Base-by-base conservation (phyloP, 305 asterid species). In the Caryopteris hybrid region DNA sequence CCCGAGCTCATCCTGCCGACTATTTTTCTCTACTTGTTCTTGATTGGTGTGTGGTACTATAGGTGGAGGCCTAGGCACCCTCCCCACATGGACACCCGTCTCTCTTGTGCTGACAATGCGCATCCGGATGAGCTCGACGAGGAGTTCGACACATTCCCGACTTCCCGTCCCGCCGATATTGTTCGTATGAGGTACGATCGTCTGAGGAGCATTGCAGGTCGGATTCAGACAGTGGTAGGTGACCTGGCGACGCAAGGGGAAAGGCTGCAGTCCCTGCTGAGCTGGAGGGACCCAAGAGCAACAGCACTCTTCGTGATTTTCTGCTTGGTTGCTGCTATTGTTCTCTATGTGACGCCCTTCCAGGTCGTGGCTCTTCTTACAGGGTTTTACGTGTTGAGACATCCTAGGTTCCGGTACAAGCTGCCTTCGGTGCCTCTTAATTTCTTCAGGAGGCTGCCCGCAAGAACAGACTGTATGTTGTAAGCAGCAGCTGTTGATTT, bases 271-370 rank as follows among this genome's bases (percentile, higher is more conserved):
- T 78, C 88, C 8, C 72, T 88, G 47, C 81, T 88, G 72, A 88
- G 91, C 86, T 88, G 96, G 96, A 67, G 96, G 11, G 94, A 88
- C 80, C 96, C 96, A 0, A 66, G 93, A 7, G 96, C 96, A 3
- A 86, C 96, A 0, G 79, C 89, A 0, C 74, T 88, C 41, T 88
- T 84, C 11, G 85, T 88, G 1, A 73, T 85, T 38, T 86, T 88
- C 84, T 88, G 93, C 61, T 60, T 86, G 68, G 46, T 71, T 38
- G 83, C 91, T 2, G 96, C 93, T 0, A 63, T 81, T 8, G 83
- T 83, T 2, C 88, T 88, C 50, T 88, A 86, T 18, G 88, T 88
- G 3, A 86, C 84, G 2, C 96, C 96, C 5, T 86, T 88, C 51
- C 89, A 84, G 58, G 80, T 85, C 16, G 83, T 88, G 66, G 90